These are phyloP conservation scores for Trichoderma orchidacearum DNA, from an alignment of 495 filamentous ascomycete genomes.

Conservation along the genomic window DNA sequence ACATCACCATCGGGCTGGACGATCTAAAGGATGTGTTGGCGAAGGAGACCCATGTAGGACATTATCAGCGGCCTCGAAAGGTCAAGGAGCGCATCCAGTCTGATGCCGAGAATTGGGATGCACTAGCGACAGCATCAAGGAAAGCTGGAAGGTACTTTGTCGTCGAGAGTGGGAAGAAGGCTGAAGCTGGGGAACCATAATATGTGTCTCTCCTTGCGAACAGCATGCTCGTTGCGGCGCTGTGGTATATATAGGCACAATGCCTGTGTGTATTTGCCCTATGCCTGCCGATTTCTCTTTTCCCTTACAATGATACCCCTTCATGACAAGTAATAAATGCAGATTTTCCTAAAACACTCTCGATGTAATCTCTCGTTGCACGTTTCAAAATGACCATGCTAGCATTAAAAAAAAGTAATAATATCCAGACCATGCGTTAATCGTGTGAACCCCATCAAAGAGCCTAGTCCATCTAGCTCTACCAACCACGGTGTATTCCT, in stretches of 20 bases:
- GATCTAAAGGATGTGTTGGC: conserved; percentile 22
- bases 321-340: not conserved
- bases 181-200: not conserved
- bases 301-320: not conserved
- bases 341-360: not conserved
- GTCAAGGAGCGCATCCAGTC: conserved; percentile 10
- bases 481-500: not conserved
- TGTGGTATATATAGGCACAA: not conserved
- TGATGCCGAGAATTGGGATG: conserved; percentile 49
- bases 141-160: conserved; percentile 66
- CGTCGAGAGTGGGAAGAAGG: conserved; percentile 45
- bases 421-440: too few species aligned
- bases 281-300: too few species aligned
- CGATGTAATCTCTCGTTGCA: not conserved
- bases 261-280: not conserved
- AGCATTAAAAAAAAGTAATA: not conserved
- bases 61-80: conserved; percentile 29
- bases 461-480: not conserved
- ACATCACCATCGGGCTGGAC: conserved; percentile 26
- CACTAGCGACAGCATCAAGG: conserved; percentile 48
- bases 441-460: not conserved
- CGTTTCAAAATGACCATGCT: not conserved
- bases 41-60: conserved; percentile 27
- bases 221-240: not conserved
- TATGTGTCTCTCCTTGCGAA: not conserved